Conservation (phyloP, 208 protist species). For the Entamoeba dispar region DNA sequence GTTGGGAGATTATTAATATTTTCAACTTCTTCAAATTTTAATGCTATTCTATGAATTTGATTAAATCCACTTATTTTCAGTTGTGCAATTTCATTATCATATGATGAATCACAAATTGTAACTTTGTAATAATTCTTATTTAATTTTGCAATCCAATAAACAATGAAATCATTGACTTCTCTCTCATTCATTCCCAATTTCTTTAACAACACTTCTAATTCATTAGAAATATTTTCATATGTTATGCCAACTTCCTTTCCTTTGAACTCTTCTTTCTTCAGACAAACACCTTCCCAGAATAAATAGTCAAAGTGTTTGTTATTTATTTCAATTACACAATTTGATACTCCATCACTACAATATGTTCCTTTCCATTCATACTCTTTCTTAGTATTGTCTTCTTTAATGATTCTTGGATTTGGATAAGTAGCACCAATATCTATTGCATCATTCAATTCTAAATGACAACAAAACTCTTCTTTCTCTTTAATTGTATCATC, state of each 20-base stretch:
- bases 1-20: not conserved
- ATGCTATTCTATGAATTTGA: not conserved
- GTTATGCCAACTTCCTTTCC: not conserved
- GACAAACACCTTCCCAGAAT: not conserved
- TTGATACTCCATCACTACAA: not conserved
- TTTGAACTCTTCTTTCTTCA: not conserved
- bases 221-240: not conserved
- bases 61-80: not conserved
- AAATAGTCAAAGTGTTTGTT: not conserved
- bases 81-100: not conserved
- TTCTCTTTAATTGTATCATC: not conserved
- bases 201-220: not conserved
- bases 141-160: not conserved
- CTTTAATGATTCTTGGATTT: not conserved
- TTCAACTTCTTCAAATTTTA: not conserved
- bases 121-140: not conserved
- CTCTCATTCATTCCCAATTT: not conserved
- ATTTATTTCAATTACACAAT: not conserved
- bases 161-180: not conserved
- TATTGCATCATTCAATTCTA: not conserved
- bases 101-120: too few relatives aligned
- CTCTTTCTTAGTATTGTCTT: not conserved
- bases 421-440: not conserved
- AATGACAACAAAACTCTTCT: not conserved
- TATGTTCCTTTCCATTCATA: not conserved